Evolutionary conservation across 1,139 yeast genomes (phyloP), one percentile per base, ranked within the genome.

Genomic region (Cylindricascospora bacillispora): DNA sequence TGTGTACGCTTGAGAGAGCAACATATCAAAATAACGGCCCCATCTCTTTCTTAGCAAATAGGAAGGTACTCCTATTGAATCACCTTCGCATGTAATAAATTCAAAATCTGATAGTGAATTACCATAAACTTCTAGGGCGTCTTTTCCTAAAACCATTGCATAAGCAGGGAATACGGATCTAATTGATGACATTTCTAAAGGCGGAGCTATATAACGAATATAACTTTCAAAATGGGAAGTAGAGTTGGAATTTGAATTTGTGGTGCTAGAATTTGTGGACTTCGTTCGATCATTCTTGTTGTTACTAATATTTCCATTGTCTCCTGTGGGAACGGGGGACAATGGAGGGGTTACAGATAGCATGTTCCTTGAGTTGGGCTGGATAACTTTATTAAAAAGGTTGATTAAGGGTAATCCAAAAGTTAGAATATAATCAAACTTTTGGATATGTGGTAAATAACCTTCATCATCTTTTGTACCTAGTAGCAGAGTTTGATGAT

Each of bases 201-300:
- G 70, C 1, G 86, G 86, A 0, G 85, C 81, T 17, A 77, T 73
- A 49, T 78, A 78, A 41, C 74, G 73, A n/a, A 80, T 76, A 45
- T 79, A 79, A 22, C 72, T 82, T 35, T 69, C 76, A 47, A 78
- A 79, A 33, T 59, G 52, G 6, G 49, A 42, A 3, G 48, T 44
- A 5, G 45, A 27, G 10, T 35, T 38, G 3, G 41, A 38, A 3
- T 43, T 29, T n/a, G 20, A 20, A 4, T 21, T 21, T 10, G 13
- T 16, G 5, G 15, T 15, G 4, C 20, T 13, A 3, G 28, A 25
- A 6, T 22, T 24, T 11, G 14, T 10, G n/a, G n/a, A n/a, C n/a
- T n/a, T n/a, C n/a, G n/a, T n/a, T n/a, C n/a, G n/a, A n/a, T n/a
- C n/a, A n/a, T n/a, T n/a, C 13, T 19, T 24, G 9, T 17, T 11